These are phyloP conservation scores for Amanita muscaria DNA, from an alignment of 768 basidiomycete genomes.

Conservation along the genomic window DNA sequence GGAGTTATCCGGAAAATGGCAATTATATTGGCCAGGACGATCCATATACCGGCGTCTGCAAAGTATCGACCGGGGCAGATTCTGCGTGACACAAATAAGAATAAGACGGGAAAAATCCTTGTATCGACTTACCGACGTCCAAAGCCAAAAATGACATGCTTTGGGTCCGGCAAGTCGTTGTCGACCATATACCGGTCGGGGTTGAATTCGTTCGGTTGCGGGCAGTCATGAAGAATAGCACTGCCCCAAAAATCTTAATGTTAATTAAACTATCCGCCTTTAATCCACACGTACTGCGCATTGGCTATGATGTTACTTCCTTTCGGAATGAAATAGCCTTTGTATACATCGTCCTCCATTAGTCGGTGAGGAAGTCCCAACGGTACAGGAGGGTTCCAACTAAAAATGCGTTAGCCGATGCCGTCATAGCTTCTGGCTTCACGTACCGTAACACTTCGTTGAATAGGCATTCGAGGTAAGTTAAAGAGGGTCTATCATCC, in stretches of 20 bases:
- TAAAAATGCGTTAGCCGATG: constrained; percentile 13
- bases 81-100: constrained; percentile 17
- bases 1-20: constrained; percentile 37
- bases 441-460: constrained; percentile 40
- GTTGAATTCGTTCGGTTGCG: constrained; percentile 35
- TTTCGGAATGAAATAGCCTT: constrained; percentile 35
- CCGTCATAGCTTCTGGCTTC: constrained; percentile 1
- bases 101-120: background rate
- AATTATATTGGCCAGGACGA: constrained; percentile 34
- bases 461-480: constrained; percentile 38
- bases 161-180: constrained; percentile 32
- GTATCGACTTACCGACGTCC: constrained; percentile 35
- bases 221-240: constrained; percentile 35
- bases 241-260: constrained; percentile 17
- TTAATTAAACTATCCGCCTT: background rate
- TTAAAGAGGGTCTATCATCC: constrained; percentile 33
- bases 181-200: constrained; percentile 43
- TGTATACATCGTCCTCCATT: constrained; percentile 43
- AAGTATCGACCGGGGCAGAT: constrained; percentile 49
- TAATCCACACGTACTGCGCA: constrained; percentile 27
- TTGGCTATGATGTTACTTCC: constrained; percentile 37
- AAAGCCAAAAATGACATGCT: constrained; percentile 47
- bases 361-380: constrained; percentile 44
- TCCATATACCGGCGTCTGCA: constrained; percentile 39
- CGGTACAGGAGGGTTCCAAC: constrained; percentile 41